Base-by-base conservation (phyloP, 495 filamentous ascomycete species). In the Neurospora sp. region DNA sequence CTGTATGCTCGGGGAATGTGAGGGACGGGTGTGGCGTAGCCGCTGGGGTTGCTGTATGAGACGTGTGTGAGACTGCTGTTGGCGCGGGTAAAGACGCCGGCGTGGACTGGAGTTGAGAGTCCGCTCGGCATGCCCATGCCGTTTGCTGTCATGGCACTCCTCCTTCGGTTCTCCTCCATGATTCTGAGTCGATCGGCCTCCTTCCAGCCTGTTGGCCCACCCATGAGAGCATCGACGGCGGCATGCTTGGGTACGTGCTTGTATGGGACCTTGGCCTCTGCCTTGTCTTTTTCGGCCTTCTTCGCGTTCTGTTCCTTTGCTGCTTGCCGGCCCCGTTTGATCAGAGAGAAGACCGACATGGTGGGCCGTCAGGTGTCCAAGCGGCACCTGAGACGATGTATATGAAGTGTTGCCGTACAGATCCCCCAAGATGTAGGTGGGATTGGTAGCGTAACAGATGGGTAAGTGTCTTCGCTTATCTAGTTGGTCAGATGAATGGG, bases 241-340 rank as follows among this genome's bases (percentile, higher is more conserved):
- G 88, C 88, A 79, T 90, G 88, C 39, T 81, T 87, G 31, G 87
- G 86, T n/a, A 88, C 77, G 74, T 90, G 88, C 73, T 79, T 83
- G 77, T 90, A 90, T 20, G 84, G 84, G 37, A 79, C 27, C 76
- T 85, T 85, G 46, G 74, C 72, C 76, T 84, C 81, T 31, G 81
- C 74, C 76, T 84, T 84, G 18, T 79, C 77, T 79, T 80, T 82
- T 77, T 83, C 80, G 71, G 75, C 84, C 70, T 80, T 78, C 78
- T 88, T 84, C 7, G 83, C 83, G 35, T 73, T 81, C 69, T 85
- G 82, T 54, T 89, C 84, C 76, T 87, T 87, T 37, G 85, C 86
- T 54, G 85, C 85, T 75, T 83, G 83, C 39, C 82, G 83, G 41
- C 84, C 81, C 74, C 81, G 78, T 74, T 78, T 84, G 74, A 89